These are phyloP conservation scores for Sclerotinia glacialis DNA, from an alignment of 2,329 filamentous ascomycete species.

Conservation along the genomic window DNA sequence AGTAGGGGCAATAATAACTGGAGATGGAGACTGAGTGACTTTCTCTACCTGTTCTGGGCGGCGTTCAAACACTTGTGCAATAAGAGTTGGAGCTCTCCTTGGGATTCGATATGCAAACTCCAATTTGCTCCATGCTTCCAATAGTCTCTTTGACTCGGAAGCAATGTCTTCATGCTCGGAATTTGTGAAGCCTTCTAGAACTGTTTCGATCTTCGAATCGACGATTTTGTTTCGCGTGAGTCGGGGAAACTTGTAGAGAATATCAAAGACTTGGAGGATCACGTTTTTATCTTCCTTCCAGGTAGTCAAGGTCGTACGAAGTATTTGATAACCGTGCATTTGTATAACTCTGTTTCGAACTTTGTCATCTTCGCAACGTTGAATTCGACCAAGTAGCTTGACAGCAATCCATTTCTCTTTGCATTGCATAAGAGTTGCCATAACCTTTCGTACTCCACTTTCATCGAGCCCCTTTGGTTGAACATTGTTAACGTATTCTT, in stretches of 20 bases:
- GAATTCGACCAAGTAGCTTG: constrained; percentile 86
- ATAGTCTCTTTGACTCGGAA: constrained; percentile 64
- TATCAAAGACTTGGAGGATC: constrained; percentile 82
- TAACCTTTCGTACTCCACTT: constrained; percentile 84
- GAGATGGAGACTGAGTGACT: constrained; percentile 39
- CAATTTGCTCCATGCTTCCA: constrained; percentile 84
- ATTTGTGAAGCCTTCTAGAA: constrained; percentile 64
- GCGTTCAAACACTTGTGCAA: constrained; percentile 51
- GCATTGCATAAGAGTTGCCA: constrained; percentile 95
- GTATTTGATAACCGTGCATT: constrained; percentile 95
- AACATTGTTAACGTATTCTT: constrained; percentile 91
- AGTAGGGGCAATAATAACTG: constrained; percentile 44
- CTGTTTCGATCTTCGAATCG: constrained; percentile 89
- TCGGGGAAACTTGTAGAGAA: constrained; percentile 83
- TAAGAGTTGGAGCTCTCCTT: constrained; percentile 56
- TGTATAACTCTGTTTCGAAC: constrained; percentile 86
- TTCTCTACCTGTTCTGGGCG: constrained; percentile 59
- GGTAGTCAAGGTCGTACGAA: constrained; percentile 79
- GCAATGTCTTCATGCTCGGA: constrained; percentile 74
- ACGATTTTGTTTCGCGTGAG: constrained; percentile 96
- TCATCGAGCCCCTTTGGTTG: constrained; percentile 77
- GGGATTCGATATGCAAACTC: constrained; percentile 92
- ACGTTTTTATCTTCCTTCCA: constrained; percentile 91
- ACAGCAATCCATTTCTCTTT: constrained; percentile 99
- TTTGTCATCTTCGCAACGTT: constrained; percentile 79